phyloP scores from a whole-genome alignment of 1,284 basidiomycete genomes.

The Tremellales sp. region DNA sequence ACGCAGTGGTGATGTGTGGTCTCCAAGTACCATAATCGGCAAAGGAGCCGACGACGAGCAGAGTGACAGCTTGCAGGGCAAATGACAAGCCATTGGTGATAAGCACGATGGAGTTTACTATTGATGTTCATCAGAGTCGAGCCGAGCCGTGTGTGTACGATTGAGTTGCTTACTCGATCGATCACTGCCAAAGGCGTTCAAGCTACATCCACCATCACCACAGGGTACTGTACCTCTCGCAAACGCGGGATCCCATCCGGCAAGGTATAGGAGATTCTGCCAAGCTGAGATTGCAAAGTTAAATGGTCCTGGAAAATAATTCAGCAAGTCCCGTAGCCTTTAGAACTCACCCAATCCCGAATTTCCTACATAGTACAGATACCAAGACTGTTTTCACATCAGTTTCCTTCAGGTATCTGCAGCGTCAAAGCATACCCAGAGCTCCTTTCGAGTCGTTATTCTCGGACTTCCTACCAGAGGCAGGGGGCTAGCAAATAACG shows the following conservation, averaged over 20 bases:
- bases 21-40: constrained; percentile 74
- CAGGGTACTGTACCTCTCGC: constrained; percentile 30
- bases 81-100: constrained; percentile 72
- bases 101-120: constrained; percentile 67
- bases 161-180: constrained; percentile 25
- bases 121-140: too few species aligned
- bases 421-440: constrained; percentile 31
- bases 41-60: constrained; percentile 38
- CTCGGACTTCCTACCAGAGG: constrained; percentile 36
- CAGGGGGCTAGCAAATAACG: constrained; percentile 36
- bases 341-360: constrained; percentile 34
- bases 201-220: constrained; percentile 31
- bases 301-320: constrained; percentile 30
- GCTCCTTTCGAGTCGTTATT: constrained; percentile 38
- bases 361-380: constrained; percentile 44
- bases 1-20: constrained; percentile 65
- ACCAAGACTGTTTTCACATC: constrained; percentile 28
- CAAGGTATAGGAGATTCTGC: constrained; percentile 42
- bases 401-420: background rate
- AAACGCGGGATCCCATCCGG: constrained; percentile 42
- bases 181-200: constrained; percentile 31
- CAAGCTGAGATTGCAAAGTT: constrained; percentile 45
- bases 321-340: background rate
- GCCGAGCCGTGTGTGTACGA: background rate
- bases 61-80: constrained; percentile 57